These are phyloP conservation scores for Lachancea fermentati DNA, from an alignment of 805 yeast genomes.

Conservation along the genomic window DNA sequence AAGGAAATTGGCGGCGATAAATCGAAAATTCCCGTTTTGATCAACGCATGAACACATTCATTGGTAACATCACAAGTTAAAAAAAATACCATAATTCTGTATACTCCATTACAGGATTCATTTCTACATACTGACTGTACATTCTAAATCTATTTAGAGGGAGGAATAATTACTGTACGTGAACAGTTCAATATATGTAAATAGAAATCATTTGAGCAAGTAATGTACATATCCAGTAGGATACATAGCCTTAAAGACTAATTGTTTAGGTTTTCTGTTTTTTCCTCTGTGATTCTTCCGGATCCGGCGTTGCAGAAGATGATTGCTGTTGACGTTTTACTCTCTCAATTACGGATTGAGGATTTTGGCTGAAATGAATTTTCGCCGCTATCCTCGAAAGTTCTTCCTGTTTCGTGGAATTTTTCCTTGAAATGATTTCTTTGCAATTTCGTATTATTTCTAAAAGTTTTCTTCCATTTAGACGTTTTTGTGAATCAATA, in stretches of 20 bases:
- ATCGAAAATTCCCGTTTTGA: conserved; percentile 28
- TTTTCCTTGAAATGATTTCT: conserved; percentile 36
- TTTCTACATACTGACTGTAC: not conserved
- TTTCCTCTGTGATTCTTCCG: conserved; percentile 10
- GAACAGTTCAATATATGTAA: conserved; percentile 6
- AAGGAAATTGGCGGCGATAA: conserved; percentile 34
- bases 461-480: conserved; percentile 33
- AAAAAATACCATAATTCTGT: not conserved
- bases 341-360: conserved; percentile 46
- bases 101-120: not conserved
- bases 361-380: conserved; percentile 58
- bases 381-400: conserved; percentile 60
- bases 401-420: conserved; percentile 51
- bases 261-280: conserved; percentile 4
- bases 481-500: conserved; percentile 6
- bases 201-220: conserved; percentile 9
- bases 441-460: conserved; percentile 46
- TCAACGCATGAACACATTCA: conserved; percentile 20
- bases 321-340: conserved; percentile 41
- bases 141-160: not conserved
- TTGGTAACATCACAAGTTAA: no score
- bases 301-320: conserved; percentile 6
- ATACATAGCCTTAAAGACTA: conserved; percentile 1
- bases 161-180: not conserved
- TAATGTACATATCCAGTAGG: conserved; percentile 1